Evolutionary conservation across 306 rosid species (phyloP), one percentile per base, ranked within the genome.

Genomic region (Lathyrus oleraceus): DNA sequence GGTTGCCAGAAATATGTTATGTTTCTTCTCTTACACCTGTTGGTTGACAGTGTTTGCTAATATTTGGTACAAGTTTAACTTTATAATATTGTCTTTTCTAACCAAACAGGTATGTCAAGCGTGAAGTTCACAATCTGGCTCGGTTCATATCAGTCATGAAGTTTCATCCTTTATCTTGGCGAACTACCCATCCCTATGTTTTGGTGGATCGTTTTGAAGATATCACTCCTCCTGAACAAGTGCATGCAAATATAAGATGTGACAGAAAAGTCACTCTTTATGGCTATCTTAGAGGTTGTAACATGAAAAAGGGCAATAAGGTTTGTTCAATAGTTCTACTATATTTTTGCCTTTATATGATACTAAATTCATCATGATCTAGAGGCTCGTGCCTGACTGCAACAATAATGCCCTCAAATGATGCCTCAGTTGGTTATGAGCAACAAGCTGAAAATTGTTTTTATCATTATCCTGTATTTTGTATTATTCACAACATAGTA

Each of bases 191-290:
- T 77, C 98, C 98, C 1, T 94, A 90, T 79, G 82, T 90, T 83
- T 75, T 94, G 79, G 95, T 85, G 21, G 97, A 94, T 75, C 94
- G 97, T 52, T 85, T 94, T 87, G 98, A 94, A 87, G 97, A 94
- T 75, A 86, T 87, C 64, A 94, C 97, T 62, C 90, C 92, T 71
- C 98, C 94, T 61, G 92, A 90, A 58, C 81, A 78, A 83, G 89
- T 85, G 75, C 89, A 72, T 28, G 66, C 57, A 77, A 85, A 88
- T 83, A 73, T 78, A 52, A 94, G 90, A 81, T 88, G 96, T 73
- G 95, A 90, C 75, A 84, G 98, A 80, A 90, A 88, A 69, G 74
- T 90, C 83, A 88, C 88, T 60, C 86, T 94, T 66, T 94, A 90
- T 74, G 98, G 98, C 35, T 94, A 94, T 82, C 86, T 90, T 70